Base-by-base conservation (phyloP, 2,329 filamentous ascomycete species). In the Cladobotryum protrusum region DNA sequence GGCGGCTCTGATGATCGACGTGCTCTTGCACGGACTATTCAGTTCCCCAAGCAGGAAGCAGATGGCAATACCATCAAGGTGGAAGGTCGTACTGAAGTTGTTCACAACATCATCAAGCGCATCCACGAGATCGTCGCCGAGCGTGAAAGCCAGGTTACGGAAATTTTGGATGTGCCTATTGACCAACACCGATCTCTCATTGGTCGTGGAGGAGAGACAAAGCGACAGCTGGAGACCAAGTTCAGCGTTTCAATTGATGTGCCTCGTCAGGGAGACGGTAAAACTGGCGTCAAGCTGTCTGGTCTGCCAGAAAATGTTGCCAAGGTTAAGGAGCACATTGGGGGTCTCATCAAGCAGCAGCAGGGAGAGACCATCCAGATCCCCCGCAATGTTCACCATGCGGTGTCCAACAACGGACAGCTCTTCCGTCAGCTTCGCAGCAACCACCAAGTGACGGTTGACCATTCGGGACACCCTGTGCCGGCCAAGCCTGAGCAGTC, bases 111-210 rank as follows among this genome's bases (percentile, higher is more conserved):
- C 59, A 77, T 92, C 61, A 78, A 84, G 47, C 80, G 87, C 20
- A 95, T 99, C 59, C 73, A 93, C 63, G 78, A 82, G 43, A 87
- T 95, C 59, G 89, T 95, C 29, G 73, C 79, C n/a, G 81, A 95
- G 64, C 85, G 89, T 35, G 87, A 92, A 60, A 92, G 81, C 65
- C 89, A 96, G 70, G 81, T 89, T 37, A 87, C 83, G 0, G 85
- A 89, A 61, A 77, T 78, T 14, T 65, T 96, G 20, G 90, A 96
- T 33, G 84, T 99, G 34, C 87, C 91, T 14, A 83, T 85, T 12
- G 87, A 93, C 60, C 95, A 96, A 75, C 95, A 99, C 68, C 81
- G 91, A 48, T 78, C 88, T 8, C 78, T 99, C 19, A 97, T 99
- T 63, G 93, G 93, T 39, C 89, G 90, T 50, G 90, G 89, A 55